Evolutionary conservation across 2,329 filamentous ascomycete genomes (phyloP).

Genomic region (Hypoxylon sp.): DNA sequence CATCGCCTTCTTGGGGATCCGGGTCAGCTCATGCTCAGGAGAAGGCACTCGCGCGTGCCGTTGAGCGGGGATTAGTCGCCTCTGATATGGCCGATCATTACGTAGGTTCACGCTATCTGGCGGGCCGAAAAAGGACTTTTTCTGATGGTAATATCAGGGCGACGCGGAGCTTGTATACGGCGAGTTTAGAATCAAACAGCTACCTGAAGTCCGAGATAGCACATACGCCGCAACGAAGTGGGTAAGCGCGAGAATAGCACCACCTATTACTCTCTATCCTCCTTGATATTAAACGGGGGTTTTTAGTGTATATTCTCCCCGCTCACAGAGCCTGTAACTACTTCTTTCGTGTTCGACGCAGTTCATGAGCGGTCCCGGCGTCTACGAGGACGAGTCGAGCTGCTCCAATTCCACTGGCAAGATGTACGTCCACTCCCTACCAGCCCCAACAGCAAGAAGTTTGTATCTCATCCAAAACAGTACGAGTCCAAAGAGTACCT

Average conservation of each 20-base stretch:
- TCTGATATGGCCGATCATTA: slow-evolving; percentile 56
- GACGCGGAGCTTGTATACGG: slow-evolving; percentile 54
- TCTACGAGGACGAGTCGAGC: slow-evolving; percentile 51
- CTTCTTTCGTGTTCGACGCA: slow-evolving; percentile 46
- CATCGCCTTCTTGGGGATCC: slow-evolving; percentile 50
- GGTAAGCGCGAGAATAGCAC: slow-evolving; percentile 13
- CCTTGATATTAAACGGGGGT: neutral
- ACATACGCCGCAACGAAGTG: slow-evolving; percentile 54
- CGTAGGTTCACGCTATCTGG: slow-evolving; percentile 35
- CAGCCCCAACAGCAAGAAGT: neutral
- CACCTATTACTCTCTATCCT: neutral
- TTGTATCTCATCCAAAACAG: slow-evolving; percentile 38
- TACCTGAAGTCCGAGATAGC: slow-evolving; percentile 35
- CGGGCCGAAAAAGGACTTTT: neutral
- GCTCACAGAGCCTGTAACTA: slow-evolving; percentile 43
- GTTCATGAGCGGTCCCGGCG: slow-evolving; percentile 53
- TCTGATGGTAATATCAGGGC: slow-evolving; percentile 40
- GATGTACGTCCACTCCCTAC: slow-evolving; percentile 46
- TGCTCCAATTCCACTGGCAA: slow-evolving; percentile 55
- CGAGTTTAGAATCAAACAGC: slow-evolving; percentile 49
- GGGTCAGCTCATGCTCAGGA: slow-evolving; percentile 47
- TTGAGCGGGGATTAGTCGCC: slow-evolving; percentile 47
- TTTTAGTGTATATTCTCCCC: slow-evolving; percentile 51
- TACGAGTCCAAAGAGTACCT: slow-evolving; percentile 54
- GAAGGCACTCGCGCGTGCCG: slow-evolving; percentile 44